Evolutionary conservation across 1,139 yeast genomes (phyloP), one percentile per base, ranked within the genome.

Genomic region (Nakaseomyces bracarensis): DNA sequence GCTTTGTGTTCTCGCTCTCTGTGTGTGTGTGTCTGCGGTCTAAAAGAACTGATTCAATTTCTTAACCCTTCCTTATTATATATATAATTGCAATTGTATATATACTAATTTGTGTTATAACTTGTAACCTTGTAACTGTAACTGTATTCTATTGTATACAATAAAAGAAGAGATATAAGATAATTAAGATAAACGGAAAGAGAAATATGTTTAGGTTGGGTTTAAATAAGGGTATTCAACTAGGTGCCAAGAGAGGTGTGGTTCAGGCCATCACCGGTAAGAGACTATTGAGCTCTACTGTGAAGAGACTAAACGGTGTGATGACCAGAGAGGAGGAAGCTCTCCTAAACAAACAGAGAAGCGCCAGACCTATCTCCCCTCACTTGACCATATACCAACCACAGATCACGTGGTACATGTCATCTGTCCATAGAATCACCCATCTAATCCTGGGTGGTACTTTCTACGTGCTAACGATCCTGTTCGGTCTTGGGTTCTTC

Each of bases 331-430:
- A 76, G 55, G 91, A 82, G 55, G 74, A 81, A 53, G 74, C 73
- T 31, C 72, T 85, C 47, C 75, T 87, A 51, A 72, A 78, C 49
- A 78, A 80, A 44, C 97, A 87, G 70, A 79, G 97, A 66, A 73
- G 72, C 55, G 75, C 77, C 68, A 79, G 97, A 68, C 96, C 96
- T 41, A 67, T 74, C 34, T 85, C 96, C 36, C 96, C 96, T 47
- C 94, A 87, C 64, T 74, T 87, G 61, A 66, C 76, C 46, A 86
- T 89, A 61, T 87, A 87, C 70, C 70, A 85, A 69, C 89, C 89
- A 41, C 96, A 87, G 69, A 64, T 87, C 52, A 84, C 96, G 39
- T 73, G 79, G 81, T 64, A 73, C 50, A 64, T 89, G 61, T 86
- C 96, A 7, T 67, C 78, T 36, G 65, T 80, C 49, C 96, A 87